Percentiles rank a stretch among this genome's conserved stretches.
These are phyloP conservation scores for Metschnikowia proteae DNA, from an alignment of 805 yeast species.

Conservation along the genomic window DNA sequence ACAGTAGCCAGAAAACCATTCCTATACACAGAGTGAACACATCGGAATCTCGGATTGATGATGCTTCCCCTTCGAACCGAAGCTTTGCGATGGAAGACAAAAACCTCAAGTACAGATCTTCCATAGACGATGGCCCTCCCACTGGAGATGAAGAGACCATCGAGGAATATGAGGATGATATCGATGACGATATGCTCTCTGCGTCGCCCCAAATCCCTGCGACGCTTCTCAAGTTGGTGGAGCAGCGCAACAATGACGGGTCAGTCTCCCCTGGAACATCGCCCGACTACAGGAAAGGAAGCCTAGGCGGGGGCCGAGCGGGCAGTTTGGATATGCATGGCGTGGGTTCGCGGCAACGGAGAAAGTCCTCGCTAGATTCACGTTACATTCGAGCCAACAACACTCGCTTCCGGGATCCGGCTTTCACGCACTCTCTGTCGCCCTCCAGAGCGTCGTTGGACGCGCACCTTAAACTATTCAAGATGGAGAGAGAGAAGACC, in stretches of 20 bases:
- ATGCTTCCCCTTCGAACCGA: not conserved
- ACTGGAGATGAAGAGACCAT: constrained; percentile 24
- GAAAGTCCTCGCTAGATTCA: constrained; percentile 31
- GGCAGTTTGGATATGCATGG: constrained; percentile 20
- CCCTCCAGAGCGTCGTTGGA: constrained; percentile 16
- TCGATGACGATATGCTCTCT: constrained; percentile 45
- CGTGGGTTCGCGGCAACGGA: constrained; percentile 8
- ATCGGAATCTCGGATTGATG: not conserved
- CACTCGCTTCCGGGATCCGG: constrained; percentile 20
- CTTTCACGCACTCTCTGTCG: constrained; percentile 8
- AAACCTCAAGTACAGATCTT: not conserved
- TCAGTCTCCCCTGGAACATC: constrained; percentile 30
- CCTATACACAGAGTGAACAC: not conserved
- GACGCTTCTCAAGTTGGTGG: constrained; percentile 53
- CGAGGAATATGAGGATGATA: constrained; percentile 37
- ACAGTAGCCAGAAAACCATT: not conserved
- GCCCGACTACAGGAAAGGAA: constrained; percentile 21
- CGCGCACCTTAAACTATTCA: constrained; percentile 12
- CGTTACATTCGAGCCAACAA: constrained; percentile 23
- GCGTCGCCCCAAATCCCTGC: constrained; percentile 71
- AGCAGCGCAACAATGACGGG: constrained; percentile 33
- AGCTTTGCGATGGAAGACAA: not conserved
- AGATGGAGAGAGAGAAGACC: constrained; percentile 9
- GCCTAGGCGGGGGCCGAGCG: constrained; percentile 16
- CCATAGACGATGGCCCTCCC: constrained; percentile 9